Base-by-base conservation (phyloP, 2,329 filamentous ascomycete genomes). In the Ophiosphaerella narmari region DNA sequence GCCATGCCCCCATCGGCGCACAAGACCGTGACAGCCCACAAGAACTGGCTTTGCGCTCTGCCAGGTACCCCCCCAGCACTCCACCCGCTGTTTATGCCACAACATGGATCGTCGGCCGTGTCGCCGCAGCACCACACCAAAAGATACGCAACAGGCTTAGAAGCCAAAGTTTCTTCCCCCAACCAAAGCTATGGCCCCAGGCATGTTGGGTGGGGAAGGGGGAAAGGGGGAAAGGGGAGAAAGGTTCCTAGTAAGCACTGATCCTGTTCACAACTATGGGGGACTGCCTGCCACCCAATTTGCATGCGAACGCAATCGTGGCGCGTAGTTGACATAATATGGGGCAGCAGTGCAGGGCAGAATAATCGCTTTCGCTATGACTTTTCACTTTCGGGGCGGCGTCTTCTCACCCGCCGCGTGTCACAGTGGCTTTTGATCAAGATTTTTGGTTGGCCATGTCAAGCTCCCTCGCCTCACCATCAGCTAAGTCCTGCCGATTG, bases 281-380 rank as follows among this genome's bases (percentile, higher is more conserved):
- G 46, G 34, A 32, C 48, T 58, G 53, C 58, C 54, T 54, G 55
- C 58, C 53, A 62, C 50, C 50, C 57, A 46, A 43, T 49, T 29
- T 43, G 39, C 52, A 52, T 57, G 55, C 53, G 55, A 54, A 55
- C 52, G 53, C 54, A 55, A 62, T 58, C 52, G 52, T 65, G 62
- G 57, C 60, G 52, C 46, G 46, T 46, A 50, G 38, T 51, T 63
- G 63, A 64, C 62, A 64, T 48, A 53, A 52, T 60, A 58, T 55
- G 53, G 56, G 56, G 56, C 55, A 55, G 56, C 54, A 39, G 55
- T 50, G 60, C 58, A 57, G 36, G 48, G 42, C 44, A 46, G 43
- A 35, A 43, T 39, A 48, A 23, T 54, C 53, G 60, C 56, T 45
- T 60, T 49, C 47, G 46, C 52, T 18, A 18, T 18, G 16, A 18